These are phyloP conservation scores for Microcos paniculata DNA, from an alignment of 345 rosid genomes.

Conservation along the genomic window DNA sequence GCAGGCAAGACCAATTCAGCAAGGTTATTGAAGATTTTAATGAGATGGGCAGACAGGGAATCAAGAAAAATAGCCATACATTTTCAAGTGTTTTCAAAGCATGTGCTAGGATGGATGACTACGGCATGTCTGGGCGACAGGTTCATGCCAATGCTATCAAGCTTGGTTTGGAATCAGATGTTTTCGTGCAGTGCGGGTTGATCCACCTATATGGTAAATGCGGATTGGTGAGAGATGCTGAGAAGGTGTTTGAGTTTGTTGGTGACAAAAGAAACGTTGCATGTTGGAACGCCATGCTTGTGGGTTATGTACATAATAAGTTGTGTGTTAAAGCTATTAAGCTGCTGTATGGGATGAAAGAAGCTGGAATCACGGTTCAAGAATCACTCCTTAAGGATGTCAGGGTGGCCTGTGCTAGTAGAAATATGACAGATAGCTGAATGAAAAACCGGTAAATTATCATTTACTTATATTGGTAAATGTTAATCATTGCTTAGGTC, in stretches of 20 bases:
- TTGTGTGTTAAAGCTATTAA: conserved; percentile 52
- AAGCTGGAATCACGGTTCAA: conserved; percentile 37
- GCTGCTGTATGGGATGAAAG: conserved; percentile 67
- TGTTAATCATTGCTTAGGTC: too few relatives aligned
- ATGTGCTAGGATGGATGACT: conserved; percentile 44
- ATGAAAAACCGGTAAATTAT: neutral
- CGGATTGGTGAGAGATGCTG: conserved; percentile 46
- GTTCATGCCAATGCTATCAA: conserved; percentile 59
- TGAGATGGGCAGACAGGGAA: conserved; percentile 47
- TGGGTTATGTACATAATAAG: conserved; percentile 47
- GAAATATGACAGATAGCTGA: neutral
- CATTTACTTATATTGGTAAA: neutral
- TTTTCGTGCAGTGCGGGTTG: conserved; percentile 43
- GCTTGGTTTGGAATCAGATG: conserved; percentile 50
- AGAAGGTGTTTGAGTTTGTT: conserved; percentile 38
- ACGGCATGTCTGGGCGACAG: conserved; percentile 46
- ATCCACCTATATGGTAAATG: conserved; percentile 66
- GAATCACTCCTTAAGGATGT: conserved; percentile 39
- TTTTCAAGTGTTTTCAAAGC: conserved; percentile 56
- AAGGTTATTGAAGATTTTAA: conserved; percentile 47
- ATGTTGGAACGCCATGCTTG: conserved; percentile 62
- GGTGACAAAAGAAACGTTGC: conserved; percentile 27
- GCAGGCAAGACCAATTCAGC: conserved; percentile 40
- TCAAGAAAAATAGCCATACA: conserved; percentile 36
- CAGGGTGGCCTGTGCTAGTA: conserved; percentile 32